A percentile compares a stretch with the other conserved stretches of the same genome.
These are phyloP conservation scores for Zygosaccharomyces sapae DNA, from an alignment of 1,139 yeast genomes.

Conservation along the genomic window DNA sequence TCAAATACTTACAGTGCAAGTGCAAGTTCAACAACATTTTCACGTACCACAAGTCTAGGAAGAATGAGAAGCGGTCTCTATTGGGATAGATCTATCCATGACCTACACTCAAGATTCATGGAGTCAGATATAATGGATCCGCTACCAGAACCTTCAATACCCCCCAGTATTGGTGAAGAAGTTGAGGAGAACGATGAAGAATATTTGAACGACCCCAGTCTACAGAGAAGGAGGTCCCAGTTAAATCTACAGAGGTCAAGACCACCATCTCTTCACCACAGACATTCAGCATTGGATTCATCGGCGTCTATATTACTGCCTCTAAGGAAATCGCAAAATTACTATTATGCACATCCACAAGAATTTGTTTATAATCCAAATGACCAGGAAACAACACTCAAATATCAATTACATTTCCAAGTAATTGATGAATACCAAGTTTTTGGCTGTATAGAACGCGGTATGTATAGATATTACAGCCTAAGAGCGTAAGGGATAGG, in stretches of 20 bases:
- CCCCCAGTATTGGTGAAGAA: conserved; percentile 15
- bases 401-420: conserved; percentile 30
- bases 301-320: conserved; percentile 10
- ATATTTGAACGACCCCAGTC: conserved; percentile 29
- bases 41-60: conserved; percentile 5
- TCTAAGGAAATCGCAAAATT: conserved; percentile 14
- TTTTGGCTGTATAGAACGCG: conserved; percentile 70
- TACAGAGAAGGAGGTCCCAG: conserved; percentile 36
- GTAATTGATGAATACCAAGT: conserved; percentile 43
- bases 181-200: conserved; percentile 31
- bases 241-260: conserved; percentile 23
- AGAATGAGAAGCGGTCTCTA: conserved; percentile 28
- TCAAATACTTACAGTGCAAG: conserved; percentile 11
- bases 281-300: conserved; percentile 8
- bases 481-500: conserved; percentile 35
- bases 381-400: conserved; percentile 26
- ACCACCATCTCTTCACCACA: conserved; percentile 2
- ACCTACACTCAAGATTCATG: conserved; percentile 15
- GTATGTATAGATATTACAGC: conserved; percentile 64
- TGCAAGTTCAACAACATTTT: conserved; percentile 8
- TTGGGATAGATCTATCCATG: conserved; percentile 35
- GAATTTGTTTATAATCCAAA: conserved; percentile 28
- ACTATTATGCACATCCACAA: conserved; percentile 24
- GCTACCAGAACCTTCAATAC: conserved; percentile 1
- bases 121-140: conserved; percentile 5